Conservation (phyloP, 371 early-diverging fungal genomes). For the Thermomucor indicae-seudaticae region DNA sequence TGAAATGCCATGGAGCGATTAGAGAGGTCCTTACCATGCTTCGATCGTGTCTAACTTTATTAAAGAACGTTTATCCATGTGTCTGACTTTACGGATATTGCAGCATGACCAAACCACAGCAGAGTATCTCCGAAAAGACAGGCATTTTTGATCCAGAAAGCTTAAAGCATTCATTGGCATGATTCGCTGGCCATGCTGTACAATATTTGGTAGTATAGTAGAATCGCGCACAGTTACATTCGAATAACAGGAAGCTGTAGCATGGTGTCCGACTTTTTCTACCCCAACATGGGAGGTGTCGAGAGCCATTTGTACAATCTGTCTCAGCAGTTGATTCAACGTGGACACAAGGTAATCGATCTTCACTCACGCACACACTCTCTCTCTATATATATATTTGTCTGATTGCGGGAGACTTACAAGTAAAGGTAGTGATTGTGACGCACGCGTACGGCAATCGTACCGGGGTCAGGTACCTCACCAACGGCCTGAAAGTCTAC, state of each 20-base stretch:
- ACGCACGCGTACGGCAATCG: constrained; percentile 89
- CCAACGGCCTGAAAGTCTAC: constrained; percentile 97
- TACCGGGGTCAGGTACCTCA: constrained; percentile 87
- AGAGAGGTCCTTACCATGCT: neutral
- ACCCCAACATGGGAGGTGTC: constrained; percentile 98
- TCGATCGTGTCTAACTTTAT: neutral
- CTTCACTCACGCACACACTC: neutral
- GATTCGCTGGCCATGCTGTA: constrained; percentile 46
- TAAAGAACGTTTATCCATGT: too few species aligned
- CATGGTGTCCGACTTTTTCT: constrained; percentile 97
- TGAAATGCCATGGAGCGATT: neutral
- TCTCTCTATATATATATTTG: too few species aligned
- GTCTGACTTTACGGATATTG: too few species aligned
- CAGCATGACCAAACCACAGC: too few species aligned
- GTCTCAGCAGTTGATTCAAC: constrained; percentile 82
- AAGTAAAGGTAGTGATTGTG: constrained; percentile 73
- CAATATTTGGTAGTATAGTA: constrained; percentile 47
- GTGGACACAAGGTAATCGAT: constrained; percentile 88
- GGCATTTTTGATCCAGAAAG: too few species aligned
- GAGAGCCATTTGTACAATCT: constrained; percentile 96
- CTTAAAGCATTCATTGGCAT: too few species aligned
- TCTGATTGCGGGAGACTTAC: too few species aligned
- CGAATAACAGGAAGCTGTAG: too few species aligned
- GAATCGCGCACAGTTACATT: too few species aligned
- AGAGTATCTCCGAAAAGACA: too few species aligned